A percentile compares a stretch with the other conserved stretches of the same genome.
phyloP scores from a whole-genome alignment of 1,284 basidiomycete species.

The Microbotryomycetes sp. region DNA sequence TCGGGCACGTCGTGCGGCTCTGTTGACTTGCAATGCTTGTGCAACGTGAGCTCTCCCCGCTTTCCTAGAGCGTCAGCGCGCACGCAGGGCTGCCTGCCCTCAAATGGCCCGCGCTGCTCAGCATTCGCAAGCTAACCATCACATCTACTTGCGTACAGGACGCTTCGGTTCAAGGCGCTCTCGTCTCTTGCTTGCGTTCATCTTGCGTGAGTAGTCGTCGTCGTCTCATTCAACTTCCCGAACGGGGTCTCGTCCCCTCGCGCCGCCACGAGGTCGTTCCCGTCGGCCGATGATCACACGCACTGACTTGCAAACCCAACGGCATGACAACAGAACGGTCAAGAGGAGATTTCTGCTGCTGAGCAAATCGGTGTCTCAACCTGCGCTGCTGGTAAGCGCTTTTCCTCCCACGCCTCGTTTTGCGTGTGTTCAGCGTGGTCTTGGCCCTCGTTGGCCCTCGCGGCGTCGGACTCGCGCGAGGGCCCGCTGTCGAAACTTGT shows the following conservation, averaged over 20 bases:
- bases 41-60: not conserved
- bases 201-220: not conserved
- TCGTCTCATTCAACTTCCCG: not conserved
- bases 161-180: not conserved
- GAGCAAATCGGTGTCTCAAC: not conserved
- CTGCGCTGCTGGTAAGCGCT: not conserved
- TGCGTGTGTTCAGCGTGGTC: not conserved
- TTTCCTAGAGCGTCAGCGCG: no score
- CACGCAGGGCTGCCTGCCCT: no score
- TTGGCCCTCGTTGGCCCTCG: not conserved
- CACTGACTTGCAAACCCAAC: no score
- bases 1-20: not conserved
- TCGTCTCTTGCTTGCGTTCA: not conserved
- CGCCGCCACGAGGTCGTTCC: no score
- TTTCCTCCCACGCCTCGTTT: no score
- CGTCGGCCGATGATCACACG: no score
- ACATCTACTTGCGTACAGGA: not conserved
- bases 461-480: not conserved
- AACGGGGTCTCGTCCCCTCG: no score
- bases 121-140: not conserved
- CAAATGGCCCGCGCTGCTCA: no score
- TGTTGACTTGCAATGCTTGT: not conserved
- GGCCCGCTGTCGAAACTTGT: not conserved
- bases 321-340: not conserved
- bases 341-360: not conserved